Evolutionary conservation across 2,329 filamentous ascomycete genomes (phyloP).

Genomic region (Alternaria sp.): DNA sequence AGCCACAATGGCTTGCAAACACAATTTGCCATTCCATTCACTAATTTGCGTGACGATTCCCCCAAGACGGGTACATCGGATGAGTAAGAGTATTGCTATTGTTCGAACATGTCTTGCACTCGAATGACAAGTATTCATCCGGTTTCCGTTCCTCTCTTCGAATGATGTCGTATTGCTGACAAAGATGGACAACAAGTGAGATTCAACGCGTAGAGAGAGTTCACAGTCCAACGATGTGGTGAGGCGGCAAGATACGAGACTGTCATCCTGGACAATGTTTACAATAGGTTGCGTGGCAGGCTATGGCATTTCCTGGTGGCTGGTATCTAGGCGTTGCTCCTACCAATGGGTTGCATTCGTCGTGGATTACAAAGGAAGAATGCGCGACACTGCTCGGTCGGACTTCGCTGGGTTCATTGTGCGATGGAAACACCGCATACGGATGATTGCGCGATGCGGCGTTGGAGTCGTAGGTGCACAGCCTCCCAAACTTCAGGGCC

Average conservation of each 20-base stretch:
- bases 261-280: background rate
- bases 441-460: slow-evolving; percentile 6
- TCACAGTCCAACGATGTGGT: background rate
- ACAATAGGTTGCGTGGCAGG: background rate
- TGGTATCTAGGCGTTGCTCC: background rate
- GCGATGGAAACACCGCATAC: slow-evolving; percentile 3
- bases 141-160: background rate
- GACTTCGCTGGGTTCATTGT: background rate
- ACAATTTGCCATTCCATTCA: background rate
- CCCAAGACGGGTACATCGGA: background rate
- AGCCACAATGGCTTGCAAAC: background rate
- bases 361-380: background rate
- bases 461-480: slow-evolving; percentile 7
- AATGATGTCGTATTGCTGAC: background rate
- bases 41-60: background rate
- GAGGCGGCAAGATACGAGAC: background rate
- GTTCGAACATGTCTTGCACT: background rate
- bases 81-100: background rate
- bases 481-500: slow-evolving; percentile 3
- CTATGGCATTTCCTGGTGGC: background rate
- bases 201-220: background rate
- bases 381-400: background rate
- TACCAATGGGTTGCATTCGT: background rate
- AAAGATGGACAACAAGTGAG: background rate
- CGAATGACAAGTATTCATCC: background rate